Base-by-base conservation (phyloP, 805 yeast species). In the Saccharomycopsis fodiens region DNA sequence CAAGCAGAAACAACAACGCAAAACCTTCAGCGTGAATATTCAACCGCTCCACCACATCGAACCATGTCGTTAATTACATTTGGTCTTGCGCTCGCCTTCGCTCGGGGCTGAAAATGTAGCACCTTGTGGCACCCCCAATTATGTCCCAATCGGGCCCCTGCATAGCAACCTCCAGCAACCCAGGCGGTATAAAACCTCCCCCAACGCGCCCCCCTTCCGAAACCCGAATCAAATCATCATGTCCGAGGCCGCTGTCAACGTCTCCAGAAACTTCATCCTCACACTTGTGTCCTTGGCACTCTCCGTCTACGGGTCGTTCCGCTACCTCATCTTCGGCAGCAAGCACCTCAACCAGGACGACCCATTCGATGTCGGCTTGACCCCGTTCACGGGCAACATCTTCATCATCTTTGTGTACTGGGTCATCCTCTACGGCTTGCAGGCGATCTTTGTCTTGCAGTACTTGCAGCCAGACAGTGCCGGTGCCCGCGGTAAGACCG, bases 361-460 rank as follows among this genome's bases (percentile, higher is more conserved):
- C 46, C 75, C 78, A 25, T 70, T 67, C 47, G 62, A 55, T 58
- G 74, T 74, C 5, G 72, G 71, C 4, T 67, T 72, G 55, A 85
- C 93, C 2, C 93, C 95, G 12, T 85, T 85, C 67, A 74, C 87
- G 2, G 77, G 78, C 13, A 70, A 72, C 48, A 59, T 70, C 10
- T 47, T 76, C 12, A 66, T 78, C 13, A 60, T 71, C 2, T 60
- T 76, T 36, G 60, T 73, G 10, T 85, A 69, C 63, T 84, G 89
- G 89, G 65, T 66, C 2, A 48, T 78, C 27, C 63, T 74, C 21
- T 70, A 74, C 48, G 47, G 75, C 2, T 56, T 72, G 32, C 94
- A 85, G 61, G 57, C 73, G 31, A 55, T 67, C 31, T 79, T 74
- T 54, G 66, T 76, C 35, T 48, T 64, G 15, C 75, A 73, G 53